Evolutionary conservation across 2,329 filamentous ascomycete genomes (phyloP), one percentile per base, ranked within the genome.

Genomic region (Metarhizium robertsii): DNA sequence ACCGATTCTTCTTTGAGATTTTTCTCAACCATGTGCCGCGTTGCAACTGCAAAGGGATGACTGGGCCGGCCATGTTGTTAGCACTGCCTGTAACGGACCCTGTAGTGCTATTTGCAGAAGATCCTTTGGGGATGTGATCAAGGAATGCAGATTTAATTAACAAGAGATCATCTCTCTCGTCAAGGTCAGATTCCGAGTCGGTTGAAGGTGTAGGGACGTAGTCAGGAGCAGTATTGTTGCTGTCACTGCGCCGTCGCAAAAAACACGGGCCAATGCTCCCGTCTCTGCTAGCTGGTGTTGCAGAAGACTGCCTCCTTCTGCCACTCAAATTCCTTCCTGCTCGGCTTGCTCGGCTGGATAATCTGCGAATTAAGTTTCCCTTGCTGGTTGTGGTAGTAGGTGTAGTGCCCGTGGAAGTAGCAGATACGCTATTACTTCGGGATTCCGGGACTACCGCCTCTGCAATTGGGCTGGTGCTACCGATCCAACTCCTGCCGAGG

Each of bases 211-310:
- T 58, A 59, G 72, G 69, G 36, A 64, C 64, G 34, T 69, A 74
- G 55, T 78, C 78, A 10, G 83, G 81, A 7, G 79, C 77, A 6
- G 86, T 86, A 61, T 83, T 88, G 70, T 88, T 94, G 74, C 92
- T 96, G 69, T 95, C 91, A 69, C 92, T 96, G 61, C 92, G 85
- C 56, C 90, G 81, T 59, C 92, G 85, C 70, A 95, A 83, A 53
- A 96, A 88, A 55, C 91, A 87, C 2, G 94, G 94, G 0, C 94
- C 94, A 30, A 91, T 86, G 67, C 92, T 96, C 59, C 88, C 86
- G 66, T 96, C 91, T 46, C 92, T 85, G 67, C 87, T 90, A 58
- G 85, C 84, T 20, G 87, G 82, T 48, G 87, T 81, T 1, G 86
- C 86, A 2, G 89, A 91, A 16, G 90, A 95, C 59, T 87, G 86